Percentiles rank a stretch among this genome's conserved stretches.
Evolutionary conservation across 1,284 basidiomycete genomes (phyloP).

Genomic region (Rhodotorula sp.): DNA sequence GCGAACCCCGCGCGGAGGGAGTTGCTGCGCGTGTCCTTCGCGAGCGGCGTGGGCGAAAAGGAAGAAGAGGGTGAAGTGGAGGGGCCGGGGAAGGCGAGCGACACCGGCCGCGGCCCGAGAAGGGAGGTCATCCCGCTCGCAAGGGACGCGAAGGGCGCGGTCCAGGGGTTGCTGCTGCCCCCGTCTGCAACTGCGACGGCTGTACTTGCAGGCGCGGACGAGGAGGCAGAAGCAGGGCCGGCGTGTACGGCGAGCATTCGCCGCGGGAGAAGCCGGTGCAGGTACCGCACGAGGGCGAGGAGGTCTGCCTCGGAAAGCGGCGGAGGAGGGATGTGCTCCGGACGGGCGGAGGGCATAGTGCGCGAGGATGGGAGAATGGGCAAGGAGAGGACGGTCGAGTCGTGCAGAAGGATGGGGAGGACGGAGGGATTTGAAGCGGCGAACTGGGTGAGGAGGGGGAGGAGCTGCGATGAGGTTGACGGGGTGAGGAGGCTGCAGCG

Average conservation of each 20-base stretch:
- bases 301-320: conserved; percentile 12
- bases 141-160: conserved; percentile 2
- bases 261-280: not conserved
- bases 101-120: conserved; percentile 2
- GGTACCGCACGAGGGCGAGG: conserved; percentile 19
- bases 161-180: not conserved
- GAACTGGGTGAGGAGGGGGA: conserved; percentile 33
- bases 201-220: not conserved
- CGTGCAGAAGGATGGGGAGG: conserved; percentile 30
- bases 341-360: not conserved
- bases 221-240: too few species aligned
- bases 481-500: conserved; percentile 5
- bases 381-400: conserved; percentile 10
- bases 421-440: conserved; percentile 22
- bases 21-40: not conserved
- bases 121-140: conserved; percentile 6
- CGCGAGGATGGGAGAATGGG: not conserved
- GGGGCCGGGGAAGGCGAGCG: not conserved
- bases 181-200: not conserved
- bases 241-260: not conserved
- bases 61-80: not conserved
- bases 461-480: conserved; percentile 10
- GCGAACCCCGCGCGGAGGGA: conserved; percentile 8
- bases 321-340: not conserved
- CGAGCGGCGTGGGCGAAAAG: not conserved